Base-by-base conservation (phyloP, 2,329 filamentous ascomycete genomes). In the Ophiocordyceps camponoti-leonardi region DNA sequence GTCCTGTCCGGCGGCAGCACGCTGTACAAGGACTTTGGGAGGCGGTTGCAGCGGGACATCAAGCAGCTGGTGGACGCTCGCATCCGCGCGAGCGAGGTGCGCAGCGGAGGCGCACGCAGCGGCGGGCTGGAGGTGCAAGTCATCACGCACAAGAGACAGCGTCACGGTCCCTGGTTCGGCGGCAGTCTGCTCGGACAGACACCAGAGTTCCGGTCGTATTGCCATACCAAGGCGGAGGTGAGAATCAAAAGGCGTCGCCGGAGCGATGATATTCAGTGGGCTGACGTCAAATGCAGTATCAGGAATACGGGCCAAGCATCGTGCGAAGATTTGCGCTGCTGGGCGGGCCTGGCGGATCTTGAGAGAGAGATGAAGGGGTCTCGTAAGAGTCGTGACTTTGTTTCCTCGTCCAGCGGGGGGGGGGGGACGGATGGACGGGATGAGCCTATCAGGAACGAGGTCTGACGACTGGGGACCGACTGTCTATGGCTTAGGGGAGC, bases 81-180 rank as follows among this genome's bases (percentile, higher is more conserved):
- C 54, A 95, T 98, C 60, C 80, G 83, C 55, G 87, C 87, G 18
- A 95, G 87, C 49, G 93, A 98, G 69, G 80, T 83, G 44, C 79
- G 83, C 57, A 94, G 88, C 57, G 90, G 90, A 52, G 88, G 90
- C 49, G 90, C 87, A 47, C 88, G 82, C 70, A 93, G 85, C 60
- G 92, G 92, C 56, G 92, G 93, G 51, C 67, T 98, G 54, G 93
- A 98, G 46, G 92, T 98, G 31, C 87, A 94, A 61, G 92, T 98
- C 54, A 93, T 98, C 54, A 86, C 87, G 42, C 92, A 98, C 72
- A 95, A 94, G 75, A 76, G 92, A 62, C 92, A 98, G 74, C 75
- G 90, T 59, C 90, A 98, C 62, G 92, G 92, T 18, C 92, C 92
- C 30, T 98, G 92, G 92, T 98, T 98, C 61, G 92, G 92, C 63